Evolutionary conservation across 768 basidiomycete species (phyloP).

Genomic region (Mycena sanguinolenta): DNA sequence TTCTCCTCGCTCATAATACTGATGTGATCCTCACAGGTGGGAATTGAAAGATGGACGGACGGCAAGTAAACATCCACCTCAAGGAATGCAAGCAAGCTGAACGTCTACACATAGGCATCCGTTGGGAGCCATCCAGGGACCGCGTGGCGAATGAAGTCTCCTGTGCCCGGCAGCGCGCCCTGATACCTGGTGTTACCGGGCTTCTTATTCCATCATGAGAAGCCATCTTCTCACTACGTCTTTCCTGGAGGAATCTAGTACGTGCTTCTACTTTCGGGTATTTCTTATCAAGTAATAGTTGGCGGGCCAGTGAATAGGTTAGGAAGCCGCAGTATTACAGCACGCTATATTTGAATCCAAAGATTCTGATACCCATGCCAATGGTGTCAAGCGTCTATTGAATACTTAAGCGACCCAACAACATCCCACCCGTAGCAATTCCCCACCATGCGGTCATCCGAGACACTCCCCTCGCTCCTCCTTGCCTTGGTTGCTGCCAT

Average conservation of each 20-base stretch:
- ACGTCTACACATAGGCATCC: conserved; percentile 57
- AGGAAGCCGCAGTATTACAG: too few relatives aligned
- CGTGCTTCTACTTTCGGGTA: conserved; percentile 47
- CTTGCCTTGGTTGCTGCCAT: too few relatives aligned
- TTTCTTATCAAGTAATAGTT: too few relatives aligned
- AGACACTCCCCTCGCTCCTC: too few relatives aligned
- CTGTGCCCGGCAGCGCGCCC: background rate
- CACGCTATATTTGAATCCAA: too few relatives aligned
- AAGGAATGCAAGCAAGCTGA: background rate
- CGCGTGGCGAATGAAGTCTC: conserved; percentile 64
- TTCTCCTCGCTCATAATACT: conserved; percentile 13
- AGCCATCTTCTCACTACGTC: conserved; percentile 61
- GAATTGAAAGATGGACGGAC: conserved; percentile 88
- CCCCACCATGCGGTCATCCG: too few relatives aligned
- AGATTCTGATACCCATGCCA: too few relatives aligned
- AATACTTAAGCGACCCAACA: too few relatives aligned
- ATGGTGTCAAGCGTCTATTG: too few relatives aligned
- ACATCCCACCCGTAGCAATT: too few relatives aligned
- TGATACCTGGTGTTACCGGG: conserved; percentile 60
- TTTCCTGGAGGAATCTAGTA: conserved; percentile 58
- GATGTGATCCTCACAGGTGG: conserved; percentile 64
- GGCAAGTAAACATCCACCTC: conserved; percentile 51
- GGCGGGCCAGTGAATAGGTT: too few relatives aligned
- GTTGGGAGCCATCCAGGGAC: conserved; percentile 87
- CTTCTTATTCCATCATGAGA: conserved; percentile 86